Base-by-base conservation (phyloP, 2,329 filamentous ascomycete species). In the Metarhizium humberi region DNA sequence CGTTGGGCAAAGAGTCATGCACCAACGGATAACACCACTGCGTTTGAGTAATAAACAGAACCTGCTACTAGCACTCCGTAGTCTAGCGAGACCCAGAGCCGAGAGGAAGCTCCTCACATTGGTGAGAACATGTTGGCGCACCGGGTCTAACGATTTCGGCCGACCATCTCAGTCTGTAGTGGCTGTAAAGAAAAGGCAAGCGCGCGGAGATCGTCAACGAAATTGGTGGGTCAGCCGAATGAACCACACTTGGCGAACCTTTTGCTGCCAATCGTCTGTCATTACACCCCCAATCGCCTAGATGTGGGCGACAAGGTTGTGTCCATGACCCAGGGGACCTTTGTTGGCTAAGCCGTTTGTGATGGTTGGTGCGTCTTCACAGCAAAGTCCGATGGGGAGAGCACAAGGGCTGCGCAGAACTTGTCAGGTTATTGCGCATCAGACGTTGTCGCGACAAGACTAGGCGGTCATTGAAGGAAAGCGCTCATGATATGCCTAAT, bases 61-160 rank as follows among this genome's bases (percentile, higher is more conserved):
- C 42, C 42, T 20, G 16, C n/a, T 45, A 6, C n/a, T 45, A 16
- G 18, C 25, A 25, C 25, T 25, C 25, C 25, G 25, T 18, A 10
- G 42, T 45, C 45, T 48, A 3, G 45, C 20, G 45, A 48, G 20
- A 20, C 25, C 45, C 18, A 8, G 4, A 13, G 18, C 43, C 43
- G 43, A 46, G 16, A 16, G 43, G 43, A 46, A 46, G 10, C 43
- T 25, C 25, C 13, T 30, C 45, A 20, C 25, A 29, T 48, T 48
- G 45, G 45, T 45, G 42, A 20, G 45, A 29, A 14, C 25, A 11
- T 13, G 25, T 6, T 30, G 13, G 45, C 30, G 45, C 20, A 4
- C 13, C 30, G 38, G 43, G 20, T 47, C 20, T 40, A 53, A 14
- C 29, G 45, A 53, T 53, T 56, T 56, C 54, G 54, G 54, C 54